Conservation (phyloP, 2,329 filamentous ascomycete species). For the Fusarium illudens region DNA sequence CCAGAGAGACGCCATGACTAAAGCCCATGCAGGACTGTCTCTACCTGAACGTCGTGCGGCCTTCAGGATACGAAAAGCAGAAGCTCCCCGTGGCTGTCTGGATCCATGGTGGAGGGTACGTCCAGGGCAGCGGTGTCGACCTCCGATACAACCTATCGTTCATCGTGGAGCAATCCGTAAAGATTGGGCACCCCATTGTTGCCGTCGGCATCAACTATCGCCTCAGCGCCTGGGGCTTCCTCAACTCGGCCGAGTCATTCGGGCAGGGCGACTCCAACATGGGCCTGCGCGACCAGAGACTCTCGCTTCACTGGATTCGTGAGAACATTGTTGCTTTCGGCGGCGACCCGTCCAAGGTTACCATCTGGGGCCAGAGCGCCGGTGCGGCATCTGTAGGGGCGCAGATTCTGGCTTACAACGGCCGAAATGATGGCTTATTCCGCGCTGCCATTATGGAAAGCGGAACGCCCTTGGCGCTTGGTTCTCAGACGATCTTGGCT, state of each 20-base stretch:
- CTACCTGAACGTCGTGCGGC: constrained; percentile 24
- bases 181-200: constrained; percentile 48
- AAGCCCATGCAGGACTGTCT: constrained; percentile 16
- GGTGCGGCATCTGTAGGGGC: constrained; percentile 18
- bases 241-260: constrained; percentile 53
- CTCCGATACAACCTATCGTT: constrained; percentile 67
- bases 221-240: constrained; percentile 53
- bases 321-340: constrained; percentile 58
- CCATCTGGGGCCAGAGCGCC: constrained; percentile 47
- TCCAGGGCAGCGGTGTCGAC: constrained; percentile 52
- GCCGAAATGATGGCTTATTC: constrained; percentile 21
- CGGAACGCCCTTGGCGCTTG: constrained; percentile 3
- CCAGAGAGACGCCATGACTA: background rate
- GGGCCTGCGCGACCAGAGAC: constrained; percentile 58
- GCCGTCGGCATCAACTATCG: constrained; percentile 35
- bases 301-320: constrained; percentile 58
- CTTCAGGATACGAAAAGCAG: constrained; percentile 14
- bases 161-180: constrained; percentile 56
- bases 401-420: constrained; percentile 22
- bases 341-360: constrained; percentile 55
- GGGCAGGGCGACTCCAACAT: constrained; percentile 55
- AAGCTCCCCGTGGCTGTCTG: constrained; percentile 29
- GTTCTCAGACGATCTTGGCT: background rate
- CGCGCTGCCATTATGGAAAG: constrained; percentile 19
- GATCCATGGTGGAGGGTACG: constrained; percentile 50